A percentile compares a stretch with the other conserved stretches of the same genome.
phyloP scores from a whole-genome alignment of 2,329 filamentous ascomycete species.

The Corniculantispora saksenae region DNA sequence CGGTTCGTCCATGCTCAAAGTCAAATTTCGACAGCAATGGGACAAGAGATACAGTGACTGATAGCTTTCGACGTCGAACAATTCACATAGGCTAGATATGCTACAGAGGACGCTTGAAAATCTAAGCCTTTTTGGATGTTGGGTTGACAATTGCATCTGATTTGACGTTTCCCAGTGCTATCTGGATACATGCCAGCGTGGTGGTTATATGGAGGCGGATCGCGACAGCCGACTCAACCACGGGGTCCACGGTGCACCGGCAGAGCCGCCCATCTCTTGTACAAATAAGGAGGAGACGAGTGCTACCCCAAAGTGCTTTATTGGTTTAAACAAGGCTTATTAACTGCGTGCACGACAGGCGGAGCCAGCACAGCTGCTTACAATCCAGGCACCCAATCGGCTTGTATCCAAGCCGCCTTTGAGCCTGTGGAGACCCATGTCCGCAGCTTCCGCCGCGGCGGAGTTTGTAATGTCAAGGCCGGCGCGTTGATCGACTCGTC shows the following conservation, averaged over 20 bases:
- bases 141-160: background rate
- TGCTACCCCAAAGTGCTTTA: background rate
- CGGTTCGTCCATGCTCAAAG: background rate
- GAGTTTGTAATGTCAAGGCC: slow-evolving; percentile 10
- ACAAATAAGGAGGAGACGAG: too few relatives aligned
- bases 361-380: background rate
- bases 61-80: background rate
- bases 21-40: background rate
- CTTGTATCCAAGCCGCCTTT: background rate
- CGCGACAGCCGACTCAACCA: too few relatives aligned
- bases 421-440: background rate
- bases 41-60: background rate
- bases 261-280: too few relatives aligned
- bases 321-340: background rate
- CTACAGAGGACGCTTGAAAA: background rate
- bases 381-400: slow-evolving; percentile 6
- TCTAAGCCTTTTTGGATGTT: background rate
- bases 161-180: background rate
- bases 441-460: slow-evolving; percentile 11
- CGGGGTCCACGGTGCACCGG: too few relatives aligned
- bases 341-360: background rate
- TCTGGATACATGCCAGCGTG: too few relatives aligned
- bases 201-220: too few relatives aligned
- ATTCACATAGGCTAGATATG: background rate
- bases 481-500: background rate